Percentiles rank a stretch among this genome's conserved stretches.
Conservation (phyloP, 495 filamentous ascomycete genomes). For the Penicillium waksmanii region DNA sequence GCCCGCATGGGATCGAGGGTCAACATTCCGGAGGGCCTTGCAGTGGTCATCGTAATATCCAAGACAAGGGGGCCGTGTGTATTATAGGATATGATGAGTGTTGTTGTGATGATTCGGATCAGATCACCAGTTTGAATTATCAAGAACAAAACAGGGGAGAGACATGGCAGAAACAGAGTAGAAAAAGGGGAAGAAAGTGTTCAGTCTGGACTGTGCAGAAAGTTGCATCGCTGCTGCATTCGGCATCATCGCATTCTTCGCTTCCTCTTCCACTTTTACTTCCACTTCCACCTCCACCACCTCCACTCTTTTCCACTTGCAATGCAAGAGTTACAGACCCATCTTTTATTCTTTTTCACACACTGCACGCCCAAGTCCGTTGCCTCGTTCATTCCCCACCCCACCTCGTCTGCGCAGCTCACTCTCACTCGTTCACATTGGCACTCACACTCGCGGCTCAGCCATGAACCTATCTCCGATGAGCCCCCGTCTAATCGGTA, state of each 20-base stretch:
- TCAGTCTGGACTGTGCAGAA: slow-evolving; percentile 7
- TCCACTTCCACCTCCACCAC: neutral
- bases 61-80: slow-evolving; percentile 3
- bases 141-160: too few relatives aligned
- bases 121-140: neutral
- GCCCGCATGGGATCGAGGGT: slow-evolving; percentile 7
- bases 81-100: neutral
- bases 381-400: slow-evolving; percentile 3
- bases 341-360: neutral
- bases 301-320: neutral
- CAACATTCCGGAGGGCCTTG: slow-evolving; percentile 13
- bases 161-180: too few relatives aligned
- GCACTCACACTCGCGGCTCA: too few relatives aligned
- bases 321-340: slow-evolving; percentile 5
- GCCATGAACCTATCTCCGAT: too few relatives aligned
- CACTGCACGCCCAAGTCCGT: neutral
- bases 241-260: slow-evolving; percentile 16
- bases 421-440: too few relatives aligned
- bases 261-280: neutral
- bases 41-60: slow-evolving; percentile 10
- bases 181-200: neutral
- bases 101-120: neutral
- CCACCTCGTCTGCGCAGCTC: neutral
- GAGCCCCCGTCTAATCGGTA: too few relatives aligned
- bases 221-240: slow-evolving; percentile 9